phyloP scores from a whole-genome alignment of 2,329 filamentous ascomycete genomes.

The Cercospora sesami region DNA sequence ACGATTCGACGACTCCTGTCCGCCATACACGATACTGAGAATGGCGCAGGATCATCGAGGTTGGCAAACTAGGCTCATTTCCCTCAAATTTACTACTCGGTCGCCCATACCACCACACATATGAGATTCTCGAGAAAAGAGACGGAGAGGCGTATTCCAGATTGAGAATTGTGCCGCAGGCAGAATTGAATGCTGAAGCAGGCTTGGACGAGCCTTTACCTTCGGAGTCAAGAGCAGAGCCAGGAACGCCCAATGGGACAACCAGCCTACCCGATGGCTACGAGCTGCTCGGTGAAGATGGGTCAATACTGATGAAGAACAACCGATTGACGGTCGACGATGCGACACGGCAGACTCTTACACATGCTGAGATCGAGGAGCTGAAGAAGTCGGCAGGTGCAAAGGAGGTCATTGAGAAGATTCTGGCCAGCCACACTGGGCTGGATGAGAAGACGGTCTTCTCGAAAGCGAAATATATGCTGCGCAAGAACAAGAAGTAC shows the following conservation, averaged over 20 bases:
- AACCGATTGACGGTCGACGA: slow-evolving; percentile 66
- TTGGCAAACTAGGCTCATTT: slow-evolving; percentile 92
- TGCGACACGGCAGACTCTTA: slow-evolving; percentile 70
- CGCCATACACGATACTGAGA: slow-evolving; percentile 35
- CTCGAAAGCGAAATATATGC: slow-evolving; percentile 91
- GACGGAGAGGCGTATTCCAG: slow-evolving; percentile 65
- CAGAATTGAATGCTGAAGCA: slow-evolving; percentile 78
- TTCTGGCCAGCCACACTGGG: slow-evolving; percentile 83
- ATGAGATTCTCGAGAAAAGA: slow-evolving; percentile 75
- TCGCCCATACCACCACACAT: slow-evolving; percentile 89
- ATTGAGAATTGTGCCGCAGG: slow-evolving; percentile 74
- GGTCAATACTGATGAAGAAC: slow-evolving; percentile 56
- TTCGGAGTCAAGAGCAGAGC: slow-evolving; percentile 36
- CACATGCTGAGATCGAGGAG: slow-evolving; percentile 68
- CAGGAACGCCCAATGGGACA: slow-evolving; percentile 29
- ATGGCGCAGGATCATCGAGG: slow-evolving; percentile 69
- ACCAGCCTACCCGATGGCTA: slow-evolving; percentile 40
- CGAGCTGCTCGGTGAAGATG: slow-evolving; percentile 52
- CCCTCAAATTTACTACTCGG: slow-evolving; percentile 84
- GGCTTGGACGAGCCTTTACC: slow-evolving; percentile 58
- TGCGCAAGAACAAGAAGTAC: slow-evolving; percentile 93
- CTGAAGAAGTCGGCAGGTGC: slow-evolving; percentile 71
- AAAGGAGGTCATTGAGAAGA: slow-evolving; percentile 87
- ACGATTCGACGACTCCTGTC: slow-evolving; percentile 35
- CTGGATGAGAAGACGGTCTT: slow-evolving; percentile 94